Conservation (phyloP, 306 rosid species). For the Inga oerstediana region DNA sequence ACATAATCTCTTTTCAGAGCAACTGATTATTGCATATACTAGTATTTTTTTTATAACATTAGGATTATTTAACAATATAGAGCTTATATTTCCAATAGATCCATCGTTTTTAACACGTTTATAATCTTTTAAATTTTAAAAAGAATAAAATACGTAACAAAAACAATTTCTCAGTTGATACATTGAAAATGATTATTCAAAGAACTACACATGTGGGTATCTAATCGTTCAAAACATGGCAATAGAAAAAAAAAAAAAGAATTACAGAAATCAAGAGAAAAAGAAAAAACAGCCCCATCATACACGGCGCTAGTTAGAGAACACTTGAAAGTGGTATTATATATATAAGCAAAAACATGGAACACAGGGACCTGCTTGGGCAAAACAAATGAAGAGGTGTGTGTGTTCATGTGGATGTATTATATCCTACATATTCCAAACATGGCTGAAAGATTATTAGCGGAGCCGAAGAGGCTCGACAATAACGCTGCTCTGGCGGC, state of each 20-base stretch:
- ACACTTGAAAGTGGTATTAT: slow-evolving; percentile 9
- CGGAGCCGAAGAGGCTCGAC: slow-evolving; percentile 30
- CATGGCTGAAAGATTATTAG: slow-evolving; percentile 34
- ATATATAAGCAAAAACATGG: slow-evolving; percentile 18
- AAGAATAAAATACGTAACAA: background rate
- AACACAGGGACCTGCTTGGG: slow-evolving; percentile 40
- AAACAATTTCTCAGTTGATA: background rate
- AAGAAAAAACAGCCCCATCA: slow-evolving; percentile 7
- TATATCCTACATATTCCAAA: background rate
- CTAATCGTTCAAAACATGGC: background rate
- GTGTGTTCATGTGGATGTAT: background rate
- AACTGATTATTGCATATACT: background rate
- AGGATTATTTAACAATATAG: too few species aligned
- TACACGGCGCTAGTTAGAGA: slow-evolving; percentile 36
- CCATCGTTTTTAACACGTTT: too few species aligned
- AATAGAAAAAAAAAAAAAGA: background rate
- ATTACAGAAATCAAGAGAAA: slow-evolving; percentile 17
- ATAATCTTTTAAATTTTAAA: too few species aligned
- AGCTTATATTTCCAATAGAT: too few species aligned
- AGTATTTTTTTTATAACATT: too few species aligned
- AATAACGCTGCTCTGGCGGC: background rate
- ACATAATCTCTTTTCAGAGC: slow-evolving; percentile 3
- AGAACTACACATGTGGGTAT: background rate
- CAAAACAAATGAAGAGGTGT: background rate
- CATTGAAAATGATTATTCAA: background rate